Evolutionary conservation across 495 filamentous ascomycete genomes (phyloP).

Genomic region (Halenospora varia): DNA sequence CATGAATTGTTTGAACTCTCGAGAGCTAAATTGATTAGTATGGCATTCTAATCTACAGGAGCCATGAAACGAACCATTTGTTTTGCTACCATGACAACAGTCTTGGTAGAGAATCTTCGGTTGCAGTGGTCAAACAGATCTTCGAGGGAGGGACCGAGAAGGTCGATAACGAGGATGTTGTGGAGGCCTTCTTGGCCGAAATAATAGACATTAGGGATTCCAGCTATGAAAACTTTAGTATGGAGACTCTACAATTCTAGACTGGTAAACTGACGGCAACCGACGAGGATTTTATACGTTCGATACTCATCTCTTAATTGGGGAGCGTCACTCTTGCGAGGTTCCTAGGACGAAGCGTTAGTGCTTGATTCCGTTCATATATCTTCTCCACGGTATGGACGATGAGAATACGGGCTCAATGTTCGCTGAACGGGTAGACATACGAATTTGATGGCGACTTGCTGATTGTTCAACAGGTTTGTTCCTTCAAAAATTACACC

Average conservation of each 20-base stretch:
- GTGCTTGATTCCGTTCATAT: not conserved
- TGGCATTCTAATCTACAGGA: not conserved
- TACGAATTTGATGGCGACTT: constrained; percentile 99
- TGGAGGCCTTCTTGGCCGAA: constrained; percentile 98
- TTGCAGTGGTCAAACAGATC: constrained; percentile 99
- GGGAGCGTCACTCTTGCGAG: constrained; percentile 95
- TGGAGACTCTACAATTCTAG: not conserved
- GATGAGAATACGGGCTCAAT: too few species aligned
- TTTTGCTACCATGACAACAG: constrained; percentile 98
- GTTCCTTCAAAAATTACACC: constrained; percentile 99
- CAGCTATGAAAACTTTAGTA: constrained; percentile 55
- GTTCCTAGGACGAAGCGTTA: constrained; percentile 67
- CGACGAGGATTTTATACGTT: constrained; percentile 98
- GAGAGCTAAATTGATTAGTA: constrained; percentile 60
- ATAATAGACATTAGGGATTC: constrained; percentile 99
- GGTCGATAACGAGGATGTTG: constrained; percentile 98
- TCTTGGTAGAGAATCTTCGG: constrained; percentile 92
- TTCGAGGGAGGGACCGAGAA: constrained; percentile 92
- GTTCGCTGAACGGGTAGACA: too few species aligned
- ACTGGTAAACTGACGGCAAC: constrained; percentile 77
- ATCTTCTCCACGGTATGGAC: not conserved
- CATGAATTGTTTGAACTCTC: constrained; percentile 97
- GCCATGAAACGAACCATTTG: constrained; percentile 83
- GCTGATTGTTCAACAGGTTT: constrained; percentile 97
- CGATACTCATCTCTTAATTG: constrained; percentile 98